Percentiles rank a stretch among this genome's conserved stretches.
phyloP scores from a whole-genome alignment of 805 yeast genomes.

The Deakozyma indianensis region DNA sequence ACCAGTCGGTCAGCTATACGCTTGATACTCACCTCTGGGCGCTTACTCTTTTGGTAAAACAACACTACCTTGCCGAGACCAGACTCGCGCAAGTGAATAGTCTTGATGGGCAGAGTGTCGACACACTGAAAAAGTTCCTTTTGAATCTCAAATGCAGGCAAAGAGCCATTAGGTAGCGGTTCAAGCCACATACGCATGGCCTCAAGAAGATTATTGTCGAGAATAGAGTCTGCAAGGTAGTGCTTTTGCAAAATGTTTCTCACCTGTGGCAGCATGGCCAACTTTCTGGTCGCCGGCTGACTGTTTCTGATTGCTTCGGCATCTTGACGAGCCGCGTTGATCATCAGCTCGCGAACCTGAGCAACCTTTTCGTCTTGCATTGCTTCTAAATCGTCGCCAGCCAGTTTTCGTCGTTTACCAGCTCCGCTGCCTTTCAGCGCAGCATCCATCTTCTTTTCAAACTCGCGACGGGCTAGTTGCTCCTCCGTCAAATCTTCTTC shows the following conservation, averaged over 20 bases:
- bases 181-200: constrained; percentile 95
- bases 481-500: constrained; percentile 28
- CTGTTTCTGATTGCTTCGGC: constrained; percentile 43
- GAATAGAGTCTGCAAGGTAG: constrained; percentile 76
- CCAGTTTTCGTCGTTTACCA: constrained; percentile 46
- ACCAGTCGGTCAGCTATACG: constrained; percentile 80
- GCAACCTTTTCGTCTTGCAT: constrained; percentile 88
- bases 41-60: constrained; percentile 82
- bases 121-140: constrained; percentile 68
- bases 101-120: constrained; percentile 74
- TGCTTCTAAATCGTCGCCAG: constrained; percentile 87
- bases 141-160: constrained; percentile 96
- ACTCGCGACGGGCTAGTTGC: constrained; percentile 37
- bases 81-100: constrained; percentile 86
- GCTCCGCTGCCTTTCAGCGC: constrained; percentile 51
- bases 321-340: constrained; percentile 44
- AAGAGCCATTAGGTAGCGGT: constrained; percentile 93
- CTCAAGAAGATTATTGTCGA: constrained; percentile 86
- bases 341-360: constrained; percentile 75
- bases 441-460: constrained; percentile 71
- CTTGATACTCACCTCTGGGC: constrained; percentile 77
- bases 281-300: constrained; percentile 59
- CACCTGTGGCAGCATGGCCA: constrained; percentile 69
- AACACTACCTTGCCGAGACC: constrained; percentile 88
- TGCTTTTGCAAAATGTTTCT: constrained; percentile 62